These are phyloP conservation scores for Phialemoniopsis sp. DNA, from an alignment of 2,329 filamentous ascomycete genomes.

Conservation along the genomic window DNA sequence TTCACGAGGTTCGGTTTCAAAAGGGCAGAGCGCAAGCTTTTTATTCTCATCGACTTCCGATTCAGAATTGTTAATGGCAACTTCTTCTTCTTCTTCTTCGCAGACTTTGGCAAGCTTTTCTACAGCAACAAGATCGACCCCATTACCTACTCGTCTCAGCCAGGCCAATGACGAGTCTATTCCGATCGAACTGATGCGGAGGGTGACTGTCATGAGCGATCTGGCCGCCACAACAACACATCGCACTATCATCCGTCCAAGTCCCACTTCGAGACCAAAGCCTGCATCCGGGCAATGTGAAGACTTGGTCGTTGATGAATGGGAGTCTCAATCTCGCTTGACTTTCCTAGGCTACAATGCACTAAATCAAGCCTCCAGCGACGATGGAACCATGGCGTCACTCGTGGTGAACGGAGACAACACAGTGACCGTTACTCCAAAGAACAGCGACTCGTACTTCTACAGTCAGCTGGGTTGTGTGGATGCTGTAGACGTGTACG, in stretches of 20 bases:
- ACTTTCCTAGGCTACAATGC: slow-evolving; percentile 60
- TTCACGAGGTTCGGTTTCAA: too few species aligned
- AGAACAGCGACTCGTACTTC: slow-evolving; percentile 47
- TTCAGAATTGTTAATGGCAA: too few species aligned
- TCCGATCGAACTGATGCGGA: too few species aligned
- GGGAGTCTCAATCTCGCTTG: slow-evolving; percentile 56
- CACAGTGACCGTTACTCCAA: slow-evolving; percentile 48
- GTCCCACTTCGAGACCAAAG: slow-evolving; percentile 8
- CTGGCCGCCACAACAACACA: too few species aligned
- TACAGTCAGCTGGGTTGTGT: slow-evolving; percentile 53
- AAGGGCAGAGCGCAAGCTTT: too few species aligned
- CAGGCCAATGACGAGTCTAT: too few species aligned
- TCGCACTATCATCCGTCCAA: slow-evolving; percentile 5
- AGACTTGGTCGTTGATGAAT: slow-evolving; percentile 46
- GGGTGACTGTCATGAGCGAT: too few species aligned
- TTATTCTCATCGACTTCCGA: too few species aligned
- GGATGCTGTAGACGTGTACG: slow-evolving; percentile 43
- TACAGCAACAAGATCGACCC: too few species aligned
- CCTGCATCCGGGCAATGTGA: slow-evolving; percentile 13
- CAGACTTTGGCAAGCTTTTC: too few species aligned
- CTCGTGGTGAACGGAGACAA: slow-evolving; percentile 46
- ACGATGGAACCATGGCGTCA: slow-evolving; percentile 53
- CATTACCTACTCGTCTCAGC: too few species aligned
- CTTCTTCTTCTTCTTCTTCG: too few species aligned
- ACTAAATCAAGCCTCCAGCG: slow-evolving; percentile 48